Evolutionary conservation across 139 green algal genomes (phyloP), one percentile per base, ranked within the genome.

Genomic region (Chlorella sp.): DNA sequence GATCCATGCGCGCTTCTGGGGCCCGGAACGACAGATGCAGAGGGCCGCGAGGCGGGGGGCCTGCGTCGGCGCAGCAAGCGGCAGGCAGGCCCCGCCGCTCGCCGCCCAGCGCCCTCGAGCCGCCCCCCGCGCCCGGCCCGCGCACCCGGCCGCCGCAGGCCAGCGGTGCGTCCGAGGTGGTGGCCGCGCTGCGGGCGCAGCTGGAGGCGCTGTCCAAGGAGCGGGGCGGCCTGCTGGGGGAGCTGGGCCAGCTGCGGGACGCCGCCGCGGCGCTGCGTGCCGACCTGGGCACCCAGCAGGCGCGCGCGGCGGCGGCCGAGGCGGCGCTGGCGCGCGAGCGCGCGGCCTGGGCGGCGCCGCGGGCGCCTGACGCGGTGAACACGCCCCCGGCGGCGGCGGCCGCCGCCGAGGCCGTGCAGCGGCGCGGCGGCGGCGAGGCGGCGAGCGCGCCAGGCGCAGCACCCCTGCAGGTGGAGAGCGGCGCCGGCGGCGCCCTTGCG

Each of bases 101-200:
- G n/a, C n/a, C n/a, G n/a, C n/a, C n/a, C n/a, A n/a, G n/a, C n/a
- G n/a, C n/a, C n/a, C n/a, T n/a, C n/a, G n/a, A n/a, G n/a, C n/a
- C n/a, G n/a, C n/a, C n/a, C n/a, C n/a, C n/a, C n/a, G n/a, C n/a
- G n/a, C n/a, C n/a, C n/a, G n/a, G n/a, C n/a, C n/a, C n/a, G n/a
- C n/a, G n/a, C n/a, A n/a, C n/a, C n/a, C n/a, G n/a, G n/a, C n/a
- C n/a, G n/a, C n/a, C n/a, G n/a, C n/a, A n/a, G n/a, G n/a, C 72
- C 42, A 68, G 61, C 58, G 72, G 72, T 2, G 72, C 72, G 21
- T 53, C 46, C 5, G 72, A 78, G 60, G 72, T 71, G 35, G 46
- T 41, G 46, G 60, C 60, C 6, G 33, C 72, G 19, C 71, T 78
- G 72, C 71, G 68, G 71, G 42, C 71, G 3, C 71, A 77, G 71